phyloP scores from a whole-genome alignment of 179 eudicot genomes.

The Silene noctiflora region DNA sequence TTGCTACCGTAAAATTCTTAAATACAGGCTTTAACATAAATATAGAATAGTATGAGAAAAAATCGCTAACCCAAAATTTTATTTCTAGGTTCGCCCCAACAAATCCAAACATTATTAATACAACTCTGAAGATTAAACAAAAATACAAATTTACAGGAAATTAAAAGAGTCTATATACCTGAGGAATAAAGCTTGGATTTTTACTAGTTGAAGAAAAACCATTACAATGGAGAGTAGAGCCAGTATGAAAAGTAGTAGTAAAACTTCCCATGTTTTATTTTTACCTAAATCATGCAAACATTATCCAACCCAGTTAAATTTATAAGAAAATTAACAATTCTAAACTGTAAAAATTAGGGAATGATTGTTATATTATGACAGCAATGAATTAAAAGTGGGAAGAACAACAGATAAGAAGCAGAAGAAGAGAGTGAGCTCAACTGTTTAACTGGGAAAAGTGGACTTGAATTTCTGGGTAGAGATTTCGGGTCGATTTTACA shows the following conservation, averaged over 20 bases:
- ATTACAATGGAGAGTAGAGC: slow-evolving; percentile 23
- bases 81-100: no score
- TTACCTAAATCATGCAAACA: slow-evolving; percentile 1
- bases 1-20: no score
- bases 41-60: no score
- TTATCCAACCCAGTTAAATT: not conserved
- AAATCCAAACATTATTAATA: no score
- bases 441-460: not conserved
- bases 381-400: not conserved
- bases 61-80: no score
- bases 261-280: slow-evolving; percentile 27
- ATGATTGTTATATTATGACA: not conserved
- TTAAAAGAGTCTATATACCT: slow-evolving; percentile 16
- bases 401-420: not conserved
- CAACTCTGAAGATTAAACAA: not conserved
- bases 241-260: not conserved
- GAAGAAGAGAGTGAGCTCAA: not conserved
- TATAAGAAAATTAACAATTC: not conserved
- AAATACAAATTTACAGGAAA: not conserved
- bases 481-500: no score
- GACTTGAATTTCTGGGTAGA: not conserved
- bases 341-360: not conserved
- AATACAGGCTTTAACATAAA: no score
- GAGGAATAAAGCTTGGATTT: not conserved
- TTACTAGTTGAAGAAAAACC: slow-evolving; percentile 14